Evolutionary conservation across 495 filamentous ascomycete species (phyloP).

Genomic region (Tirmania nivea): DNA sequence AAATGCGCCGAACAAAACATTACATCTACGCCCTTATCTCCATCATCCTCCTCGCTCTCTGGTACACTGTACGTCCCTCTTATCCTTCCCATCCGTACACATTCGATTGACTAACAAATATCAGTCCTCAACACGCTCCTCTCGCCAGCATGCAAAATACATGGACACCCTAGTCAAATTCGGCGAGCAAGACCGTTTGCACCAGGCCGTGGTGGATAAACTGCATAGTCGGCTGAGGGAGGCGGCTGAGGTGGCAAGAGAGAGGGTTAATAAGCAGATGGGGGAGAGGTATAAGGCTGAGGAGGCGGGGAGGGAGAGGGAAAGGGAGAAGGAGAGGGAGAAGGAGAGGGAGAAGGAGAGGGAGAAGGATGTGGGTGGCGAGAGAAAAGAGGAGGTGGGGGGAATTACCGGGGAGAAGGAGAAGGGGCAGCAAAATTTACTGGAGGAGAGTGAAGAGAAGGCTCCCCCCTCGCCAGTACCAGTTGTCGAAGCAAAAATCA

Average conservation of each 20-base stretch:
- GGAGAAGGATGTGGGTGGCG: not conserved
- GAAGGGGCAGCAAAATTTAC: not conserved
- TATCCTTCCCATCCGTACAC: no score
- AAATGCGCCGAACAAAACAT: no score
- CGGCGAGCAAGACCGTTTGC: not conserved
- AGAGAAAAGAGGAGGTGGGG: not conserved
- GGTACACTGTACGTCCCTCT: no score
- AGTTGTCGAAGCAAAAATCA: slow-evolving; percentile 1
- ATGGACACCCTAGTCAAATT: slow-evolving; percentile 2
- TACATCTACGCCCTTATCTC: no score
- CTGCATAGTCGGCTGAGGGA: slow-evolving; percentile 6
- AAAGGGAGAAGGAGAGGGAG: not conserved
- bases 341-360: not conserved
- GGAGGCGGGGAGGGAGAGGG: slow-evolving; percentile 5
- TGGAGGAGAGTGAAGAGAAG: not conserved
- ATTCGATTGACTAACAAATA: not conserved
- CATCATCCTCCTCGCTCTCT: no score
- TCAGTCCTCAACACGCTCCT: slow-evolving; percentile 3
- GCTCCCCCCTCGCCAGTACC: not conserved
- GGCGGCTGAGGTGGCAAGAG: slow-evolving; percentile 11
- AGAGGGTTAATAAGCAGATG: slow-evolving; percentile 8
- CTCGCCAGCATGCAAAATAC: slow-evolving; percentile 3
- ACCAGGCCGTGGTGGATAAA: slow-evolving; percentile 7
- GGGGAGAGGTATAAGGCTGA: slow-evolving; percentile 5
- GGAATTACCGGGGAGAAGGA: not conserved